Evolutionary conservation across 179 eudicot species (phyloP), one percentile per base, ranked within the genome.

Genomic region (Beta corolliflora): DNA sequence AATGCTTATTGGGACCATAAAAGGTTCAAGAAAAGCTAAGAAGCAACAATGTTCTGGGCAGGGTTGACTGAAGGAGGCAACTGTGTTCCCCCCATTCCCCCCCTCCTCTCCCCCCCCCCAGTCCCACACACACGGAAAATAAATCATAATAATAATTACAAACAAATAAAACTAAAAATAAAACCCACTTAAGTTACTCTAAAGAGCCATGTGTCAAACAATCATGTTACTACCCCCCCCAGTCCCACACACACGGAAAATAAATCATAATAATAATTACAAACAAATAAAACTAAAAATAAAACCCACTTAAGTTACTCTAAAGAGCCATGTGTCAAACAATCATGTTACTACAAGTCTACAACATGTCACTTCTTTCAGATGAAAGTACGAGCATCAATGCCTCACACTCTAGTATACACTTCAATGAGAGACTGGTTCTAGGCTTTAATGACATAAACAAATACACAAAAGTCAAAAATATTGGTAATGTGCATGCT

Each of bases 401-500:
- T 50, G 5, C 8, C 13, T 21, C 16, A 73, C 21, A 36, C 9
- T 60, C 18, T 13, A 50, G 23, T 21, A 25, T 9, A 50, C 60
- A 41, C 14, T 15, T 3, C 50, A 25, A 7, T 12, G 58, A 19
- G n/a, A 13, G 54, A 60, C 21, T 46, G 29, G 53, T 31, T 29
- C 8, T 9, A 18, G 45, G 55, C 68, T 29, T 76, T n/a, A 14
- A 25, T 6, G 4, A 41, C 69, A 31, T 21, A 29, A 50, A 45
- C 29, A 14, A 31, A 13, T 18, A 9, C 45, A 14, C n/a, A 11
- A 44, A 52, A 31, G 5, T 12, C 64, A n/a, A 71, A 53, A 69
- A 79, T 53, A 44, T 36, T 44, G 11, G 25, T 45, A 71, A 23
- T 9, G 76, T 68, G 60, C 36, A 66, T 18, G 63, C 94, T 82